These are phyloP conservation scores for Harrya chromipes DNA, from an alignment of 768 basidiomycete species.

Conservation along the genomic window DNA sequence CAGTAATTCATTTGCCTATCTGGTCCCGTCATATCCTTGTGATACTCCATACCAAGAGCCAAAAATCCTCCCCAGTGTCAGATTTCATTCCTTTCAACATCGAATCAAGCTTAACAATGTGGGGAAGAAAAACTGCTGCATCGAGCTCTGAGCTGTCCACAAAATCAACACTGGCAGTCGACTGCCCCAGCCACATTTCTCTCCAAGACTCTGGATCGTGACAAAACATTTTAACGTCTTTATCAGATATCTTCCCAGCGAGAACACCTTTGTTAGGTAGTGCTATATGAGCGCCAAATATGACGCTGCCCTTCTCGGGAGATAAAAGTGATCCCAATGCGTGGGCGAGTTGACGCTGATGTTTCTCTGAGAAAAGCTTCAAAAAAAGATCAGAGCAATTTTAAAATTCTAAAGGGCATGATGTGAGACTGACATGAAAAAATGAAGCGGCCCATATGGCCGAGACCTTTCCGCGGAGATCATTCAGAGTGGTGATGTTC, in stretches of 20 bases:
- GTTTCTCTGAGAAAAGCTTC: slow-evolving; percentile 25
- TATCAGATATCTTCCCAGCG: background rate
- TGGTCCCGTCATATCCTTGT: slow-evolving; percentile 8
- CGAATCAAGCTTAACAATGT: slow-evolving; percentile 31
- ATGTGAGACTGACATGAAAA: slow-evolving; percentile 34
- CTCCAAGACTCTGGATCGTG: slow-evolving; percentile 28
- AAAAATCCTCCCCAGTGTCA: background rate
- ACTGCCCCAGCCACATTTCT: slow-evolving; percentile 22
- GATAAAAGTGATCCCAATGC: slow-evolving; percentile 28
- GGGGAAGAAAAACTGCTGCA: slow-evolving; percentile 25
- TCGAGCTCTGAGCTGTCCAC: background rate
- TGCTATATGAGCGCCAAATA: slow-evolving; percentile 30
- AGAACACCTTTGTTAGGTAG: slow-evolving; percentile 10
- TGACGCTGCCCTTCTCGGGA: slow-evolving; percentile 25
- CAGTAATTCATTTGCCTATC: no score
- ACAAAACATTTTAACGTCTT: slow-evolving; percentile 17
- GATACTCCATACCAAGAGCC: slow-evolving; percentile 20
- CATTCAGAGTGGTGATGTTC: slow-evolving; percentile 40
- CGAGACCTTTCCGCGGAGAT: slow-evolving; percentile 44
- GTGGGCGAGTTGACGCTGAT: slow-evolving; percentile 25
- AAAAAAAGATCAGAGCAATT: slow-evolving; percentile 19
- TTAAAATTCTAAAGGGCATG: slow-evolving; percentile 19
- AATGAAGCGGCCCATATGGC: slow-evolving; percentile 49
- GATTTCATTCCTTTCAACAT: slow-evolving; percentile 13
- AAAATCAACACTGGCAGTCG: background rate